phyloP scores from a whole-genome alignment of 176 grass and related monocot genomes.

The Alloteropsis semialata region DNA sequence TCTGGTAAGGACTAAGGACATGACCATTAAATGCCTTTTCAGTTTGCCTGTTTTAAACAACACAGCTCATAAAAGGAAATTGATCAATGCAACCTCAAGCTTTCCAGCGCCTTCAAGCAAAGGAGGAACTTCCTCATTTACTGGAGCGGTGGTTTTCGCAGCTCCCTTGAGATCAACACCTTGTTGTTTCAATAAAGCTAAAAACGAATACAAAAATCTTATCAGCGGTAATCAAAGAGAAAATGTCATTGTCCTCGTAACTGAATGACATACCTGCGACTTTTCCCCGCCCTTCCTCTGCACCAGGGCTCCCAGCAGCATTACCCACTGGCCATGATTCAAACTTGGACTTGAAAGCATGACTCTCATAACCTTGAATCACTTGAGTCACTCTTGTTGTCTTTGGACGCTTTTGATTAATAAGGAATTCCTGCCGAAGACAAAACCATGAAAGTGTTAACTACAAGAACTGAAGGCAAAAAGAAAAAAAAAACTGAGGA shows the following conservation, averaged over 20 bases:
- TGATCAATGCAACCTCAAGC: conserved; percentile 67
- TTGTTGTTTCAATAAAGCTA: conserved; percentile 95
- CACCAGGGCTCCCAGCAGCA: conserved; percentile 47
- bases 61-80: conserved; percentile 9
- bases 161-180: conserved; percentile 84
- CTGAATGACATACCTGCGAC: conserved; percentile 70
- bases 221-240: conserved; percentile 3
- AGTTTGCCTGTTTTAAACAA: background rate
- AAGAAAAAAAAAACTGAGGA: background rate
- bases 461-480: conserved; percentile 14
- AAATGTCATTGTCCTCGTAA: background rate
- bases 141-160: conserved; percentile 58
- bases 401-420: conserved; percentile 78
- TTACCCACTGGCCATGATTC: conserved; percentile 82
- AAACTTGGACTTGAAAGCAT: conserved; percentile 91
- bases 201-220: conserved; percentile 27
- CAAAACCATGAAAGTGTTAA: conserved; percentile 17
- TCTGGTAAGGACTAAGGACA: conserved; percentile 13
- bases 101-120: conserved; percentile 92
- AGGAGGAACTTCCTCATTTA: conserved; percentile 96
- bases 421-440: conserved; percentile 70
- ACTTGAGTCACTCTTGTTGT: conserved; percentile 74
- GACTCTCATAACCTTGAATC: conserved; percentile 92
- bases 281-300: conserved; percentile 89
- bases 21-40: background rate